Percentiles rank a stretch among this genome's conserved stretches.
phyloP scores from a whole-genome alignment of 2,329 filamentous ascomycete genomes.

The Ophiostoma sp. region DNA sequence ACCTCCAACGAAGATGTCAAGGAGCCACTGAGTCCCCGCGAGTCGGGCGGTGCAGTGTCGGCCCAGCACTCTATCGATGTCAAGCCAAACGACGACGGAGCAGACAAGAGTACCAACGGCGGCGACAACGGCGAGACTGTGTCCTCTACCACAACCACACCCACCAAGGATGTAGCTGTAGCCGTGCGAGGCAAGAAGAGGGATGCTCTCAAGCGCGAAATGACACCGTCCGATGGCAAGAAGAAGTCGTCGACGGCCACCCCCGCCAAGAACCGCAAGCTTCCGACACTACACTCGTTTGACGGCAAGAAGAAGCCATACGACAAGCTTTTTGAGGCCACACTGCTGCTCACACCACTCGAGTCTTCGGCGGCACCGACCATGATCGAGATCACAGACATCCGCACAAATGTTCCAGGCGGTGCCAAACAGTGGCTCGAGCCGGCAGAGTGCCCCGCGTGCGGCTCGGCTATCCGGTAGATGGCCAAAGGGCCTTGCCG shows the following conservation, averaged over 20 bases:
- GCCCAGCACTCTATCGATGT: slow-evolving; percentile 49
- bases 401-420: slow-evolving; percentile 43
- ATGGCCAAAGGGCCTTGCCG: background rate
- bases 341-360: slow-evolving; percentile 42
- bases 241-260: slow-evolving; percentile 1
- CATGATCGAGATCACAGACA: slow-evolving; percentile 47
- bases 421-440: slow-evolving; percentile 52
- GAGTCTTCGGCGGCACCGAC: slow-evolving; percentile 40
- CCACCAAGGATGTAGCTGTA: background rate
- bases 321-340: slow-evolving; percentile 47
- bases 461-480: slow-evolving; percentile 32
- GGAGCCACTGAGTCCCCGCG: slow-evolving; percentile 48
- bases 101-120: background rate
- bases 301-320: slow-evolving; percentile 42
- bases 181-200: background rate
- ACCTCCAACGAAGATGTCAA: slow-evolving; percentile 33
- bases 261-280: slow-evolving; percentile 32
- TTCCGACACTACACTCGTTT: slow-evolving; percentile 27
- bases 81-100: slow-evolving; percentile 39
- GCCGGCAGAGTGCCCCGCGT: slow-evolving; percentile 47
- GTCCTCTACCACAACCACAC: slow-evolving; percentile 31
- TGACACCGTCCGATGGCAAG: no score
- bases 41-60: slow-evolving; percentile 45
- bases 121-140: slow-evolving; percentile 15
- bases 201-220: no score